phyloP scores from a whole-genome alignment of 768 basidiomycete species.

The Tricholoma sp. region DNA sequence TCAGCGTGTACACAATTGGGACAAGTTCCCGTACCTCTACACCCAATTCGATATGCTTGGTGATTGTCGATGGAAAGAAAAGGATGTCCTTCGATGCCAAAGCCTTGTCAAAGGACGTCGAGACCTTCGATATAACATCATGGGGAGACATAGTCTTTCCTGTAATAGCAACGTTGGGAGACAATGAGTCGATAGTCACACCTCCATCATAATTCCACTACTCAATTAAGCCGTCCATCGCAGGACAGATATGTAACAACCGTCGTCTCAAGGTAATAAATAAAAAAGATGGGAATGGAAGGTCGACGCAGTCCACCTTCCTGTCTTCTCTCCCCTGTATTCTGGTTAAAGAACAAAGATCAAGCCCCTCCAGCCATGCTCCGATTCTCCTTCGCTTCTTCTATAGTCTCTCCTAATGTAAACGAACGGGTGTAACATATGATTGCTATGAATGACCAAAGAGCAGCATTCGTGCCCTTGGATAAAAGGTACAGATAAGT shows the following conservation, averaged over 20 bases:
- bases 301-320: conserved; percentile 23
- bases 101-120: conserved; percentile 53
- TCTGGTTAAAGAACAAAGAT: conserved; percentile 14
- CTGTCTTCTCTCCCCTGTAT: conserved; percentile 10
- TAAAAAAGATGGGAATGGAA: conserved; percentile 12
- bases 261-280: not conserved
- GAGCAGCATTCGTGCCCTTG: conserved; percentile 80
- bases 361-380: conserved; percentile 55
- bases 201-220: too few species aligned
- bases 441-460: conserved; percentile 75
- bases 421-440: conserved; percentile 64
- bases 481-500: not conserved
- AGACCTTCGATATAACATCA: conserved; percentile 53
- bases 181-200: too few species aligned
- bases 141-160: conserved; percentile 27
- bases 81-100: conserved; percentile 59
- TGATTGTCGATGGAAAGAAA: conserved; percentile 72
- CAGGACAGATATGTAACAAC: too few species aligned
- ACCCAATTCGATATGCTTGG: conserved; percentile 53
- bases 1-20: not conserved
- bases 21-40: conserved; percentile 45
- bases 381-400: conserved; percentile 57
- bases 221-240: too few species aligned
- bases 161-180: too few species aligned
- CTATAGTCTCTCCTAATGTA: conserved; percentile 63